These are phyloP conservation scores for Penicillium cataractarum DNA, from an alignment of 495 filamentous ascomycete genomes.

Conservation along the genomic window DNA sequence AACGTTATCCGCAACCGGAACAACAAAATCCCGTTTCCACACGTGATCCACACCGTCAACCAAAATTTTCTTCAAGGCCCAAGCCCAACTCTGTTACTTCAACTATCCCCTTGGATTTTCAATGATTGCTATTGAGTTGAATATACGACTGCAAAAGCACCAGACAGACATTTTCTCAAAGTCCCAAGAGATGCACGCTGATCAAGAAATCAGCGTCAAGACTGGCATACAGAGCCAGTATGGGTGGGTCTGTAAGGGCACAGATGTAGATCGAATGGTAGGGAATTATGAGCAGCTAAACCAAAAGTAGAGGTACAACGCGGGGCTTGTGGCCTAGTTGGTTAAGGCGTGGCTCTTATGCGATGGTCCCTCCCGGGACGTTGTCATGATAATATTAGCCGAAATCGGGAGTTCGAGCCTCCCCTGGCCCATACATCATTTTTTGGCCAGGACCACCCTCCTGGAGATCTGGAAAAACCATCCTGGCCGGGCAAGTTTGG, in stretches of 20 bases:
- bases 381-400: conserved; percentile 10
- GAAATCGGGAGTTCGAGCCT: conserved; percentile 11
- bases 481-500: too few species aligned
- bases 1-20: neutral
- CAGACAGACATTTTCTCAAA: neutral
- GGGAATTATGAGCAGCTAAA: neutral
- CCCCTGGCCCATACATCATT: conserved; percentile 3
- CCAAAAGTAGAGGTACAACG: conserved; percentile 4
- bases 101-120: neutral
- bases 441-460: too few species aligned
- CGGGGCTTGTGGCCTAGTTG: conserved; percentile 10
- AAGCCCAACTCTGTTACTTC: neutral
- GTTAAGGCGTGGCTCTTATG: conserved; percentile 11
- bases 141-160: neutral
- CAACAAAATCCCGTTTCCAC: neutral
- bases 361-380: neutral
- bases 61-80: neutral
- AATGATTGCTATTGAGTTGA: neutral
- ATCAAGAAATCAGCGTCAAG: neutral
- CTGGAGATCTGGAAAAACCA: too few species aligned
- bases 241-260: neutral
- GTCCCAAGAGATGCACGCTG: neutral
- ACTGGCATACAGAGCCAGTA: neutral
- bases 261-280: neutral
- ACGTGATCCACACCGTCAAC: neutral